Evolutionary conservation across 2,329 filamentous ascomycete species (phyloP).

Genomic region (Cladosporium sp.): DNA sequence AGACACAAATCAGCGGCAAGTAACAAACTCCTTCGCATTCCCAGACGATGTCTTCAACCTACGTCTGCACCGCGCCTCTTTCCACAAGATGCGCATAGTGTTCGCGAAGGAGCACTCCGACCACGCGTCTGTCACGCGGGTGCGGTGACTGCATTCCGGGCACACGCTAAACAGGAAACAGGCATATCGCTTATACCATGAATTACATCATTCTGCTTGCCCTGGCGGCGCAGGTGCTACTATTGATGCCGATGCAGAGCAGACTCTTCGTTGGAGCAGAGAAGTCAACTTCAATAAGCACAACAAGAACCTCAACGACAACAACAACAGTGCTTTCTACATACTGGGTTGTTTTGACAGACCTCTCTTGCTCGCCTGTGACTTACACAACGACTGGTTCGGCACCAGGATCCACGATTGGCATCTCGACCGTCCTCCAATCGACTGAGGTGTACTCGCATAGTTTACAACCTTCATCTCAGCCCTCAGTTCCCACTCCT

Average conservation of each 20-base stretch:
- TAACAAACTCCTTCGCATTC: background rate
- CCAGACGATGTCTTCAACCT: background rate
- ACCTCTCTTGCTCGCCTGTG: conserved; percentile 12
- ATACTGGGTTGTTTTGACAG: conserved; percentile 14
- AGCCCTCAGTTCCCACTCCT: conserved; percentile 1
- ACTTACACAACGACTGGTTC: conserved; percentile 12
- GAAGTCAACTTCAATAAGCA: conserved; percentile 12
- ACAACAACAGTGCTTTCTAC: conserved; percentile 17
- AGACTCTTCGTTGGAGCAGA: conserved; percentile 8
- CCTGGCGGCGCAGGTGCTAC: conserved; percentile 14
- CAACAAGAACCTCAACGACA: conserved; percentile 14
- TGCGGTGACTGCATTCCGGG: conserved; percentile 3
- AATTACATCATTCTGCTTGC: conserved; percentile 14
- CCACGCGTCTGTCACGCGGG: conserved; percentile 6
- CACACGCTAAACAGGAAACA: conserved; percentile 4
- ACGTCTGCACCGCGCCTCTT: background rate
- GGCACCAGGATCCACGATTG: conserved; percentile 5
- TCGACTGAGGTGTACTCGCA: background rate
- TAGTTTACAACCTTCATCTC: background rate
- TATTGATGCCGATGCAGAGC: conserved; percentile 11
- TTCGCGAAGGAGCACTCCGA: background rate
- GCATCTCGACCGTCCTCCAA: background rate
- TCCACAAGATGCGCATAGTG: background rate
- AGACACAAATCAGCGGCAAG: background rate
- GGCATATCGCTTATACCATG: conserved; percentile 10